Base-by-base conservation (phyloP, 2,329 filamentous ascomycete genomes). In the Cladophialophora carrionii region DNA sequence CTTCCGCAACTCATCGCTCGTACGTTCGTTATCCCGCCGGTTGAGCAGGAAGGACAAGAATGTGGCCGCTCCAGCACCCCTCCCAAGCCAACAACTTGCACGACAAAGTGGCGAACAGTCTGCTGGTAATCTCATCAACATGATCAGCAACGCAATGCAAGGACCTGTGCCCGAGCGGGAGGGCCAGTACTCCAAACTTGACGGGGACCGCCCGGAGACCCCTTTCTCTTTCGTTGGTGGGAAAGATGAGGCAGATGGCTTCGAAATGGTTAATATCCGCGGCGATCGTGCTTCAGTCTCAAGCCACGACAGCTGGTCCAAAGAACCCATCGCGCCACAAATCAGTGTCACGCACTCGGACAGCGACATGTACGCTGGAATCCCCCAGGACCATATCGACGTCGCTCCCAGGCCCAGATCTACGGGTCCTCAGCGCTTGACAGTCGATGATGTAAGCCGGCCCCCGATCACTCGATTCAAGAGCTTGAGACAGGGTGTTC, bases 211-310 rank as follows among this genome's bases (percentile, higher is more conserved):
- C 0, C 85, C 88, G 0, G 93, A 93, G 0, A 76, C 81, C 12
- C 81, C 88, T 0, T 98, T 85, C 79, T 84, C 79, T 37, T 93
- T 93, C 3, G 83, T 90, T 5, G 94, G 92, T 2, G 70, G 64
- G n/a, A 64, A 65, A 41, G 63, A 70, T 41, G 70, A 71, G 48
- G 51, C 68, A 34, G 66, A 71, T 12, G 63, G 61, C 5, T 72
- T 71, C 48, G 69, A 72, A 52, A 71, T 72, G 69, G 61, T 68
- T 14, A 61, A 71, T 46, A 29, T 69, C 26, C 65, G 63, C 48
- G 48, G 48, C 29, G 61, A 67, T 3, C 22, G 51, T 43, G 29
- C 29, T 41, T 59, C 59, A 8, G 52, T 62, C 20, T 65, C 60
- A n/a, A 61, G 57, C 49, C 60, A 57, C 4, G 60, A 66, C 22